Base-by-base conservation (phyloP, 2,329 filamentous ascomycete species). In the Fusarium oxysporum region DNA sequence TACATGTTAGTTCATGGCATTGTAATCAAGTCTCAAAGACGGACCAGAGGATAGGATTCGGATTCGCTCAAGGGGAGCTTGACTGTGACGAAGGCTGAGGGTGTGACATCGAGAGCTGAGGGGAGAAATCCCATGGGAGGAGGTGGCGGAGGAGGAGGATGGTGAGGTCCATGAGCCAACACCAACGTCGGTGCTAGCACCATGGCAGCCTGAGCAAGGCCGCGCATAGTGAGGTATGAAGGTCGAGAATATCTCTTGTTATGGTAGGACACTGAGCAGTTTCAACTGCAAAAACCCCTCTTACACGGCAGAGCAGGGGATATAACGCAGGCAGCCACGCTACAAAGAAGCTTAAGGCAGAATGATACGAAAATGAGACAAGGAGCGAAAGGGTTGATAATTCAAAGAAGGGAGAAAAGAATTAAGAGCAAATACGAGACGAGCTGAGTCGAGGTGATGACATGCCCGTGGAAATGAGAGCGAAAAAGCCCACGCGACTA, bases 191-290 rank as follows among this genome's bases (percentile, higher is more conserved):
- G 76, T 60, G 70, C 72, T 63, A 79, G 73, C 74, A 79, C 45
- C 32, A 76, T 60, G 47, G 76, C 76, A 75, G 78, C 76, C 77
- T 78, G 70, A 62, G 62, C 60, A 48, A 79, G 70, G 76, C 78
- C 73, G 66, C 77, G 77, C 78, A 80, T 80, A 37, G 56, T 73
- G 62, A 65, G 61, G 67, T 64, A 32, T 28, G 14, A 23, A 45
- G 21, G 35, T 66, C 16, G 58, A 55, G 33, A 45, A n/a, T 35
- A 33, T 63, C 28, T 45, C 38, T 28, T 33, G 32, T 45, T 51
- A 47, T 32, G n/a, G 37, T 63, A 43, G 23, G 35, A 32, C n/a
- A 33, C 47, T 23, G n/a, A 33, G 48, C 55, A 54, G 40, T 41
- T 19, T 47, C 55, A 48, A 43, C 40, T 28, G 54, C n/a, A 35